Evolutionary conservation across 306 rosid genomes (phyloP).

Genomic region (Luffa acutangula): DNA sequence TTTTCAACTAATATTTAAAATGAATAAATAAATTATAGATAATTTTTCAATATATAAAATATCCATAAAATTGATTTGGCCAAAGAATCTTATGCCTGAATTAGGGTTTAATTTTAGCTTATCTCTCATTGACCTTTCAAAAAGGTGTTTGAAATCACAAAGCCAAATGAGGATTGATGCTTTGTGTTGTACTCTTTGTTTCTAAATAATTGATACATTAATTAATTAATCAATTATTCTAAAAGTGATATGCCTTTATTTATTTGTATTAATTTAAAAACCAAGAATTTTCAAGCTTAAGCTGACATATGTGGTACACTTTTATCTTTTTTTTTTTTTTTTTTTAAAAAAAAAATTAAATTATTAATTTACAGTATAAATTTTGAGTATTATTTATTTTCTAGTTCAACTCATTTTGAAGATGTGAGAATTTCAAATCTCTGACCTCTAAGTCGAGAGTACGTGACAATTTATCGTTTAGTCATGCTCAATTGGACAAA

Average conservation of each 20-base stretch:
- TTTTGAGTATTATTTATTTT: too few species aligned
- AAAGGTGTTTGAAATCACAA: neutral
- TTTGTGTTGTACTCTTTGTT: neutral
- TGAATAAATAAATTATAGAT: neutral
- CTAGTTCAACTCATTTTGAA: too few species aligned
- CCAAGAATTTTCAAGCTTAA: neutral
- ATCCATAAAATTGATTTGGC: neutral
- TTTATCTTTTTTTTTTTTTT: too few species aligned
- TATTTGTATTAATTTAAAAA: neutral
- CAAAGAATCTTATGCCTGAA: neutral
- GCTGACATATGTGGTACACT: neutral
- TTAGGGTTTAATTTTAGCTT: neutral
- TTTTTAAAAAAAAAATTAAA: neutral
- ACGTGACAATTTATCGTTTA: too few species aligned
- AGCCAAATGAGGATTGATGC: neutral
- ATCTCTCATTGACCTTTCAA: neutral
- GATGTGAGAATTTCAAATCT: too few species aligned
- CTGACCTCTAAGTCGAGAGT: too few species aligned
- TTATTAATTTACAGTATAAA: too few species aligned
- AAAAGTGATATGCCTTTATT: neutral
- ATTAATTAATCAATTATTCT: neutral
- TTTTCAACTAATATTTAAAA: neutral
- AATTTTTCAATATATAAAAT: neutral
- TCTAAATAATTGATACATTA: neutral
- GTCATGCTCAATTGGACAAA: too few species aligned